Base-by-base conservation (phyloP, 2,329 filamentous ascomycete genomes). In the Fusarium sp. region DNA sequence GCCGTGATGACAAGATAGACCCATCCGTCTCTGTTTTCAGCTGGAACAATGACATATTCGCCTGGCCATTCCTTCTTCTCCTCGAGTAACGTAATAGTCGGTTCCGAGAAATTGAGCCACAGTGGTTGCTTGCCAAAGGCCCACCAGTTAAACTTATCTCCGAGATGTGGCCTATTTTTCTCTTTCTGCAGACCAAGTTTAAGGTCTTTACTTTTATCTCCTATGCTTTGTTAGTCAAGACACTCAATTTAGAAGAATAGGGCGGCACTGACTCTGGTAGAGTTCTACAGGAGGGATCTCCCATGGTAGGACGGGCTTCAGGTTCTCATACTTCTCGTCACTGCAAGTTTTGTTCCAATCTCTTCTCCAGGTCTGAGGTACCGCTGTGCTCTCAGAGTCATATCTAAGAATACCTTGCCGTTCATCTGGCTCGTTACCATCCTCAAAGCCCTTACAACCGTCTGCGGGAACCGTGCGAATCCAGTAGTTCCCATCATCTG, bases 1-100 rank as follows among this genome's bases (percentile, higher is more conserved):
- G 60, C 60, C 7, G 64, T 72, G 32, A 72, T 72, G 6, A 56
- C 54, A 4, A 69, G 53, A 11, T 72, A 72, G 3, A 67, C 45
- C 64, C 69, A 71, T 32, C 42, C 55, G 7, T 44, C 49, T 4
- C 23, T 70, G 13, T 60, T 60, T 1, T 44, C 46, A 15, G 35
- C 59, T 17, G 40, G 53, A 11, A 71, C 64, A 11, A 63, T 53
- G 0, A 67, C 54, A 14, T 58, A 58, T 10, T 58, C 44, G 6
- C 10, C 33, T 5, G 54, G 44, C 44, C 54, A 52, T 52, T 26
- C 18, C n/a, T 52, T 38, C 15, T 18, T 52, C 3, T 23, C 46
- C 6, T 52, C 54, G 23, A 58, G 26, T 9, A 38, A 20, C 12
- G 33, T 52, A 15, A 71, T 71, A 2, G 69, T 69, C 1, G 69